Evolutionary conservation across 495 filamentous ascomycete species (phyloP).

Genomic region (Penicillium malachiteum): DNA sequence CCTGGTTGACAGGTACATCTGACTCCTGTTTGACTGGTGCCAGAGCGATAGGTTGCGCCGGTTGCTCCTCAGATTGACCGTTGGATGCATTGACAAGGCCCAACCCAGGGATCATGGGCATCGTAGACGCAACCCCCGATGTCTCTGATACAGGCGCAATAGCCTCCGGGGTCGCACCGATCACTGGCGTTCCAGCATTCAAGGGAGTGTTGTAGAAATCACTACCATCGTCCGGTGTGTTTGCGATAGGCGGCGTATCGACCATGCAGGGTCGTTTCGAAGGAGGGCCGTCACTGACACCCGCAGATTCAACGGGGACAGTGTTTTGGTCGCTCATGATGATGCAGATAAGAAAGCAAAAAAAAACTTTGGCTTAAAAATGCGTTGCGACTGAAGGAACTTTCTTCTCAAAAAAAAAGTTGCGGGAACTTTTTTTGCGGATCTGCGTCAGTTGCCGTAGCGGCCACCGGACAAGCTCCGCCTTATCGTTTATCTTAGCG

Average conservation of each 20-base stretch:
- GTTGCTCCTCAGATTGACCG: conserved; percentile 17
- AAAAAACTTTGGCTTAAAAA: neutral
- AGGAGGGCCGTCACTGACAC: conserved; percentile 20
- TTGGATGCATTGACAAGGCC: conserved; percentile 33
- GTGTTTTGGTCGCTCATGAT: conserved; percentile 47
- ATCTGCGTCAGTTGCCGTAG: conserved; percentile 35
- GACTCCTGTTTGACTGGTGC: conserved; percentile 3
- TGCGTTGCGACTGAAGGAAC: conserved; percentile 1
- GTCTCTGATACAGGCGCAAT: conserved; percentile 6
- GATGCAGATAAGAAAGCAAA: conserved; percentile 6
- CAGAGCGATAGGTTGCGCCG: conserved; percentile 7
- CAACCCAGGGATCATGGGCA: conserved; percentile 40
- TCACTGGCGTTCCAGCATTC: conserved; percentile 26
- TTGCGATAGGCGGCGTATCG: conserved; percentile 37
- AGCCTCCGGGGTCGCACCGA: conserved; percentile 1
- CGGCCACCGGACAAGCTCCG: conserved; percentile 29
- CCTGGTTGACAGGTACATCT: neutral
- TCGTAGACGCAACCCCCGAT: conserved; percentile 9
- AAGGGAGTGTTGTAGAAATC: conserved; percentile 46
- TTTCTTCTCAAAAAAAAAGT: conserved; percentile 24
- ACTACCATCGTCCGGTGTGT: conserved; percentile 39
- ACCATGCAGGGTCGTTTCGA: conserved; percentile 23
- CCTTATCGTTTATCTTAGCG: conserved; percentile 31
- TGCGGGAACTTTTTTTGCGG: conserved; percentile 32
- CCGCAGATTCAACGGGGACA: conserved; percentile 8